phyloP scores from a whole-genome alignment of 768 basidiomycete genomes.

The Tubosaeta sp. region DNA sequence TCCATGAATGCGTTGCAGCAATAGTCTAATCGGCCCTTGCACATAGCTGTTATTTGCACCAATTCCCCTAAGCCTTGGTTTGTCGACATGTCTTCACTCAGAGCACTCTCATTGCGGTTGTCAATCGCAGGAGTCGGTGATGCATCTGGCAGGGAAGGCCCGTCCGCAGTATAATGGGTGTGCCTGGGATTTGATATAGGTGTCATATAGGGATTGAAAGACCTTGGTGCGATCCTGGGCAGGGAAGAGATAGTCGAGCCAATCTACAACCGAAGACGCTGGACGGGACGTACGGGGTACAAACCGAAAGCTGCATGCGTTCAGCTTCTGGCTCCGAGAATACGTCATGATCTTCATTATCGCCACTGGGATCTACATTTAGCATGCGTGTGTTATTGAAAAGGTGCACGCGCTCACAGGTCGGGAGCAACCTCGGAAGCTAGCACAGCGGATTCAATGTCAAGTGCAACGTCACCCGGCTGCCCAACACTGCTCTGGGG shows the following conservation, averaged over 20 bases:
- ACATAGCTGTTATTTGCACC: slow-evolving; percentile 14
- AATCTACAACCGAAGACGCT: background rate
- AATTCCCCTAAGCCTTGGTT: slow-evolving; percentile 5
- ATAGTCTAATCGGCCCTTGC: slow-evolving; percentile 11
- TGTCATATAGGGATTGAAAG: slow-evolving; percentile 24
- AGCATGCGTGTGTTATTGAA: background rate
- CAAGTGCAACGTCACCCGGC: background rate
- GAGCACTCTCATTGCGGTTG: background rate
- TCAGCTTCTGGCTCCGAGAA: background rate
- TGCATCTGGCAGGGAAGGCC: background rate
- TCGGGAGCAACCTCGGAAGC: slow-evolving; percentile 1
- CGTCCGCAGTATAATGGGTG: background rate
- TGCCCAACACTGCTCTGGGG: background rate
- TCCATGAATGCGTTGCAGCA: slow-evolving; percentile 9
- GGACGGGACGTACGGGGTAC: slow-evolving; percentile 18
- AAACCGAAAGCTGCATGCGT: background rate
- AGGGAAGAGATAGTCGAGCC: background rate
- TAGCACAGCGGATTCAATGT: background rate
- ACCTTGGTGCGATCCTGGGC: slow-evolving; percentile 12
- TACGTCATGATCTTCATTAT: background rate
- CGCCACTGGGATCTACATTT: background rate
- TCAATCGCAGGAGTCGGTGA: slow-evolving; percentile 8
- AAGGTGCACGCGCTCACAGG: slow-evolving; percentile 7
- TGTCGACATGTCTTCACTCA: background rate
- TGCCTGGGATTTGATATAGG: slow-evolving; percentile 23